Conservation (phyloP, 352 stramenopile species). For the Phytophthora foliorum region DNA sequence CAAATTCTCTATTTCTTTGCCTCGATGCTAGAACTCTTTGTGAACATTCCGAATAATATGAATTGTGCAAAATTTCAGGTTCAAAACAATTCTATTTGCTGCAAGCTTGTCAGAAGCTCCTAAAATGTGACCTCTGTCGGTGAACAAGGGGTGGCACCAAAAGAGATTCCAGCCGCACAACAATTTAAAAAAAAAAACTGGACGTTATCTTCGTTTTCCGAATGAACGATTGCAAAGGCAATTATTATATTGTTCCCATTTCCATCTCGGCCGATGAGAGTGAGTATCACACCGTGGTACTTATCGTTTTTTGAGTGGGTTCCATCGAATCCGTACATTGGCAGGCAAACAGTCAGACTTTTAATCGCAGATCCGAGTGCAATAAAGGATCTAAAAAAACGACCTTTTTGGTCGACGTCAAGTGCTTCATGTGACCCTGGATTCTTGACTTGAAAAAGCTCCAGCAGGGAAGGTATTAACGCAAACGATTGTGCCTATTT, state of each 20-base stretch:
- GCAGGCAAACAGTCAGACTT: neutral
- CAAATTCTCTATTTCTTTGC: neutral
- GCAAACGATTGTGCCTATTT: too few relatives aligned
- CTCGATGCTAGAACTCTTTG: neutral
- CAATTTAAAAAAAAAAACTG: neutral
- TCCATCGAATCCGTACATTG: slow-evolving; percentile 2
- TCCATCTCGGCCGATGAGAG: neutral
- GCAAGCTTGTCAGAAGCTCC: neutral
- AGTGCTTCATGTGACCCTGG: too few relatives aligned
- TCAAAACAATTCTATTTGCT: neutral
- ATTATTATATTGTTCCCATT: neutral
- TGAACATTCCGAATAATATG: neutral
- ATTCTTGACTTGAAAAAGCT: too few relatives aligned
- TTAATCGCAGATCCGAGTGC: too few relatives aligned
- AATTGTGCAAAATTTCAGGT: neutral
- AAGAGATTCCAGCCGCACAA: neutral
- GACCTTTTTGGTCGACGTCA: too few relatives aligned
- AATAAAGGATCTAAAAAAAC: too few relatives aligned
- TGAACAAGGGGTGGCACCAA: too few relatives aligned
- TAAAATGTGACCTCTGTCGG: neutral
- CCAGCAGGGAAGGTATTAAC: too few relatives aligned
- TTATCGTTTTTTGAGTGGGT: neutral
- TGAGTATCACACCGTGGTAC: neutral
- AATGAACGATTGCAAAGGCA: neutral
- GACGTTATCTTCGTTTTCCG: slow-evolving; percentile 1